Evolutionary conservation across 2,329 filamentous ascomycete genomes (phyloP).

Genomic region (Fusarium bactridioides): DNA sequence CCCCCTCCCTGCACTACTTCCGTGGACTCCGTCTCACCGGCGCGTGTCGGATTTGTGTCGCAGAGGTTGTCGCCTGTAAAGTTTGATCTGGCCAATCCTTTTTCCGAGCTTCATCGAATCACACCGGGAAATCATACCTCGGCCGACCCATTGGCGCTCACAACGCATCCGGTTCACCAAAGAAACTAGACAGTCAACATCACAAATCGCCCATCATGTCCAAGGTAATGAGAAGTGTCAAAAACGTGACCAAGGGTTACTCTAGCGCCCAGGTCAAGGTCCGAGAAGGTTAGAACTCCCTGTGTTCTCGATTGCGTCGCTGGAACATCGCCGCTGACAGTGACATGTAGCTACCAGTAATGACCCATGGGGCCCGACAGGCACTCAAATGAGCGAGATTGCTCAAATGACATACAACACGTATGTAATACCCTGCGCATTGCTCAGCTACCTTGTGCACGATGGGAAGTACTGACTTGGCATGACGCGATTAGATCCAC

Average conservation of each 20-base stretch:
- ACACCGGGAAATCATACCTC: constrained; percentile 20
- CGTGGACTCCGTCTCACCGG: constrained; percentile 22
- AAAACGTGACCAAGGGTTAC: constrained; percentile 99
- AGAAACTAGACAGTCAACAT: constrained; percentile 1
- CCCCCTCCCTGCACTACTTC: constrained; percentile 27
- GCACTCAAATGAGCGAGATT: constrained; percentile 98
- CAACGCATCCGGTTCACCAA: constrained; percentile 19
- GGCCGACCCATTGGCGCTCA: constrained; percentile 34
- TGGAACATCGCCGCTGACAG: constrained; percentile 27
- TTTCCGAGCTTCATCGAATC: constrained; percentile 10
- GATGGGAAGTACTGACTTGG: constrained; percentile 27
- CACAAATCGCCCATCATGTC: constrained; percentile 72
- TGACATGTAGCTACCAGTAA: constrained; percentile 86
- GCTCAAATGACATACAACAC: constrained; percentile 97
- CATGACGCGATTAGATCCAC: constrained; percentile 69
- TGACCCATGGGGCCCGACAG: constrained; percentile 97
- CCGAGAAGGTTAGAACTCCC: constrained; percentile 77
- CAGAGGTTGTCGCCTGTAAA: constrained; percentile 18
- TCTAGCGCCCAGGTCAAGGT: constrained; percentile 97
- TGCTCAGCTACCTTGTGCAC: not conserved
- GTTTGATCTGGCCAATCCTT: not conserved
- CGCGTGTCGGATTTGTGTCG: constrained; percentile 28
- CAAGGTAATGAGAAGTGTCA: constrained; percentile 95
- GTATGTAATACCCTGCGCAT: constrained; percentile 62
- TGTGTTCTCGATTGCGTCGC: not conserved